Percentiles rank a stretch among this genome's conserved stretches.
These are phyloP conservation scores for Cercis canadensis DNA, from an alignment of 306 rosid genomes.

Conservation along the genomic window DNA sequence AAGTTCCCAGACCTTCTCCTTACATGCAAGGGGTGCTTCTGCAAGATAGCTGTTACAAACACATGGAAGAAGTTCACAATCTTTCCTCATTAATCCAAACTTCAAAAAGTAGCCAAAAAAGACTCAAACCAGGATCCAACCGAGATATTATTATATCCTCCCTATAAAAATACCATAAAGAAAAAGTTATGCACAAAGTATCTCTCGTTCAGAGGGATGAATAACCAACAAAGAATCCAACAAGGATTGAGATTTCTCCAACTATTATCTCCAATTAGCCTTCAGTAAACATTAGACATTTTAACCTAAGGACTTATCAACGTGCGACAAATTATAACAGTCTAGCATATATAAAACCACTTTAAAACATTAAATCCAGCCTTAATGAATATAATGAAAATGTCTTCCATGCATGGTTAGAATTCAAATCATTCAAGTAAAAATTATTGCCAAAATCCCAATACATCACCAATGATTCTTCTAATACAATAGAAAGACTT, in stretches of 20 bases:
- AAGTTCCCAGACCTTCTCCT: constrained; percentile 75
- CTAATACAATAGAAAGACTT: not conserved
- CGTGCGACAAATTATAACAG: not conserved
- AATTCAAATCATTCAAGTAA: constrained; percentile 21
- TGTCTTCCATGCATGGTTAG: constrained; percentile 19
- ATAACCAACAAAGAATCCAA: constrained; percentile 7
- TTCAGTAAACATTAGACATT: constrained; percentile 9
- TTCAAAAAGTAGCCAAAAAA: too few relatives aligned
- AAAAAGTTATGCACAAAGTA: constrained; percentile 5
- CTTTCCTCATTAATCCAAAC: constrained; percentile 13
- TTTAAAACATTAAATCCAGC: constrained; percentile 7
- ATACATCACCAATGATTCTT: constrained; percentile 18
- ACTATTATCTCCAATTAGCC: constrained; percentile 12
- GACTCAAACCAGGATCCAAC: constrained; percentile 20
- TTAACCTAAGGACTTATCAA: too few relatives aligned
- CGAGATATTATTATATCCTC: not conserved
- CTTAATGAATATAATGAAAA: constrained; percentile 24
- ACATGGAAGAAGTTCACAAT: constrained; percentile 1
- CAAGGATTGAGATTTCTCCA: too few relatives aligned
- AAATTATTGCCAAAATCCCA: not conserved
- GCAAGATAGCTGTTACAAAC: constrained; percentile 92
- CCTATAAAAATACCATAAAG: constrained; percentile 9
- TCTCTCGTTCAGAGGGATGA: not conserved
- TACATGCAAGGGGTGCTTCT: constrained; percentile 83
- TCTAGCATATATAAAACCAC: constrained; percentile 27